These are phyloP conservation scores for Phialophora expanda DNA, from an alignment of 2,329 filamentous ascomycete genomes.

Conservation along the genomic window DNA sequence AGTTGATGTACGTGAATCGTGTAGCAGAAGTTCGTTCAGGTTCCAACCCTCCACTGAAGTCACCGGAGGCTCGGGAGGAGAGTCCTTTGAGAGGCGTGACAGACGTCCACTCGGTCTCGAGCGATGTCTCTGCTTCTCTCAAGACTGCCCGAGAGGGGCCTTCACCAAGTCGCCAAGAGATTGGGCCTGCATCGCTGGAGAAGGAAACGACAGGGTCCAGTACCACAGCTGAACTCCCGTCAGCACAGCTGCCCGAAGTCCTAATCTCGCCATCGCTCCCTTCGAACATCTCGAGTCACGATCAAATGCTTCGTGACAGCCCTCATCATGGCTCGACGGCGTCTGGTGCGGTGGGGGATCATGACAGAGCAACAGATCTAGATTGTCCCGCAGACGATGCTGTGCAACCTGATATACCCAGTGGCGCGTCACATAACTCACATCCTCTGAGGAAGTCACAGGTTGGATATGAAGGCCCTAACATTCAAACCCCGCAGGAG, in stretches of 20 bases:
- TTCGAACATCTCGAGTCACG: constrained; percentile 30
- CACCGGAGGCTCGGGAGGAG: background rate
- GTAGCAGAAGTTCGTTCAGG: no score
- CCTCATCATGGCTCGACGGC: constrained; percentile 1
- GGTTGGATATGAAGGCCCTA: background rate
- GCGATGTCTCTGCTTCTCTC: constrained; percentile 12
- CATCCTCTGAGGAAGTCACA: background rate
- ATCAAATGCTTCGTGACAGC: constrained; percentile 14
- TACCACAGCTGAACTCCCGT: constrained; percentile 16
- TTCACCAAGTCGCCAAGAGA: background rate
- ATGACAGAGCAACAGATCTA: background rate
- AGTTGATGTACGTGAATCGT: no score
- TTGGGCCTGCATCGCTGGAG: constrained; percentile 6
- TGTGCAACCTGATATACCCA: background rate
- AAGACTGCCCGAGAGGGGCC: constrained; percentile 10
- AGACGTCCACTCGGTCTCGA: background rate
- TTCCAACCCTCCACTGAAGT: no score
- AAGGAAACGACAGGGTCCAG: constrained; percentile 24
- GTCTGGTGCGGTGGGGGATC: background rate
- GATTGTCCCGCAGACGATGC: background rate
- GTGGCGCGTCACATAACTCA: background rate
- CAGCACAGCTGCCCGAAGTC: constrained; percentile 23
- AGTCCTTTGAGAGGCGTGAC: background rate
- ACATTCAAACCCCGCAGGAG: background rate
- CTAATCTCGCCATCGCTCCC: constrained; percentile 10